Percentiles rank a stretch among this genome's conserved stretches.
Conservation (phyloP, 2,329 filamentous ascomycete genomes). For the Aschersonia sp. region DNA sequence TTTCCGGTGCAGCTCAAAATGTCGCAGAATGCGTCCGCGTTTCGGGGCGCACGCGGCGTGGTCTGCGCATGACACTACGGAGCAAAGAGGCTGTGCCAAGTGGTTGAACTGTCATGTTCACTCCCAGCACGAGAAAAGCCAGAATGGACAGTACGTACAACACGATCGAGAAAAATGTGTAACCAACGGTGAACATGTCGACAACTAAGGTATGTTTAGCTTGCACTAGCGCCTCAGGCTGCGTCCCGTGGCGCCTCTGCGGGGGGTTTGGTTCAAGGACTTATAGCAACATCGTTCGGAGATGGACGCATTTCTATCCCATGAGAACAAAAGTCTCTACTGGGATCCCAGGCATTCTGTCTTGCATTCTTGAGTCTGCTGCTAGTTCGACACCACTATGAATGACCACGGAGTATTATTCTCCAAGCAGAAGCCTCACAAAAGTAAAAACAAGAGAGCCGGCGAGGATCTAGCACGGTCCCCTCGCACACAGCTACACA, state of each 20-base stretch:
- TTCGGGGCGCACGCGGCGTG: neutral
- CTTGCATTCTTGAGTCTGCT: neutral
- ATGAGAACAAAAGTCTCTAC: too few species aligned
- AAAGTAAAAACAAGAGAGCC: neutral
- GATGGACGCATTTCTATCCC: too few species aligned
- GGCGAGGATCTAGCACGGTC: neutral
- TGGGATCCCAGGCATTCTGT: too few species aligned
- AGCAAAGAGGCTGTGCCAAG: neutral
- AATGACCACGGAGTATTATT: neutral
- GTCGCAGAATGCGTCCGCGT: neutral
- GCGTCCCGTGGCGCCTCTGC: too few species aligned
- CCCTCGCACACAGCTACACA: neutral
- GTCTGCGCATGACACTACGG: neutral
- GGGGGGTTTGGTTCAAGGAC: too few species aligned
- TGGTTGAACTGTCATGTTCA: neutral
- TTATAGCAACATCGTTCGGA: too few species aligned
- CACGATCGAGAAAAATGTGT: too few species aligned
- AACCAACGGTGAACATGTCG: too few species aligned
- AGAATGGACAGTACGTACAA: too few species aligned
- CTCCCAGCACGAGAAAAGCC: too few species aligned
- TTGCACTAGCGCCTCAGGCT: too few species aligned
- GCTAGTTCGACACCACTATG: neutral
- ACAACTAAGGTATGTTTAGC: too few species aligned
- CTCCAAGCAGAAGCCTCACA: neutral
- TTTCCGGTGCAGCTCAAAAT: neutral